phyloP scores from a whole-genome alignment of 1,284 basidiomycete genomes.

The Sphagnurus paluster region DNA sequence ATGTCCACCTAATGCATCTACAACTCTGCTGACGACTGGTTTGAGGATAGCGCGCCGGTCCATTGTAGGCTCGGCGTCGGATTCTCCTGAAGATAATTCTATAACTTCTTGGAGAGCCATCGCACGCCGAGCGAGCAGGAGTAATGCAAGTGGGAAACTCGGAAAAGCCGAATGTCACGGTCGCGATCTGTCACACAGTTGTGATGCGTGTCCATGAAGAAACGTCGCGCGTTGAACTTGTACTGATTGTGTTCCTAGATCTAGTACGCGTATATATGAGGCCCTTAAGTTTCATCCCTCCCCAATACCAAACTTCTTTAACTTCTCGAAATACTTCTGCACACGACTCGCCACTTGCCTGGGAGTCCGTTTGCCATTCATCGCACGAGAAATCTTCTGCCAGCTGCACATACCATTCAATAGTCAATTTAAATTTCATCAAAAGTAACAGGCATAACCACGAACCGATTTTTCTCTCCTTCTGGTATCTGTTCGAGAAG shows the following conservation, averaged over 20 bases:
- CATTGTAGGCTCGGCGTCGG: constrained; percentile 22
- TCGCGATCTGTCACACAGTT: constrained; percentile 23
- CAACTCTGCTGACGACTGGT: constrained; percentile 68
- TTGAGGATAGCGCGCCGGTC: constrained; percentile 56
- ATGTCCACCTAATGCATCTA: constrained; percentile 73
- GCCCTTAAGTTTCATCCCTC: background rate
- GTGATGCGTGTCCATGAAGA: background rate
- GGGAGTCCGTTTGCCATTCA: constrained; percentile 72
- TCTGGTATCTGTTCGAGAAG: constrained; percentile 73
- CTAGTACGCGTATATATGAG: background rate
- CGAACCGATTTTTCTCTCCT: constrained; percentile 71
- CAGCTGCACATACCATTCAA: constrained; percentile 44
- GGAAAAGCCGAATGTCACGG: constrained; percentile 20
- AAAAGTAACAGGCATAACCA: constrained; percentile 4
- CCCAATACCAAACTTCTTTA: constrained; percentile 66
- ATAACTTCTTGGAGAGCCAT: constrained; percentile 31
- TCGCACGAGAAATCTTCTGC: constrained; percentile 77
- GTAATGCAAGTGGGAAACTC: background rate
- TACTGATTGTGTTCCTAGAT: too few species aligned
- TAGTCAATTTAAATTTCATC: background rate
- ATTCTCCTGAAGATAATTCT: constrained; percentile 30
- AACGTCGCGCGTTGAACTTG: too few species aligned
- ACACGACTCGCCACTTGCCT: constrained; percentile 83
- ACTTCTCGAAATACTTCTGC: constrained; percentile 82
- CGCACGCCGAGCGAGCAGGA: background rate